These are phyloP conservation scores for Auxenochlorella pyrenoidosa DNA, from an alignment of 139 green algal genomes.

Conservation along the genomic window DNA sequence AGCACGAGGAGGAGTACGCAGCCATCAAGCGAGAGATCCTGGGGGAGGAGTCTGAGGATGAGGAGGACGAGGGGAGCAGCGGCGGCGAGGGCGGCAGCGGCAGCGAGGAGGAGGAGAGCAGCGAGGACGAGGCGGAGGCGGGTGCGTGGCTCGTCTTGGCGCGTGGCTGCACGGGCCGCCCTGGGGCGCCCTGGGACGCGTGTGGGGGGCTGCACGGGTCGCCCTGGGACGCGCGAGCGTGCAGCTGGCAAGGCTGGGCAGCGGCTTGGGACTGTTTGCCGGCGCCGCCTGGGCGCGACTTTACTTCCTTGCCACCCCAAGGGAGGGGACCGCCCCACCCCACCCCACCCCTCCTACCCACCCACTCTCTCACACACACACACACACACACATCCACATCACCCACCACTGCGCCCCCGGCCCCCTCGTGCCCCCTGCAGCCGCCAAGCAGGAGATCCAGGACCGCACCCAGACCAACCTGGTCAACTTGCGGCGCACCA, in stretches of 20 bases:
- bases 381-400: not conserved
- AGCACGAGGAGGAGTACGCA: conserved; percentile 84
- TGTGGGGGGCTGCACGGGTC: no score
- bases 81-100: conserved; percentile 27
- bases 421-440: not conserved
- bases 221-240: no score
- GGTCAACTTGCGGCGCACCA: conserved; percentile 97
- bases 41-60: conserved; percentile 58
- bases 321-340: no score
- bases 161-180: no score
- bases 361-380: not conserved
- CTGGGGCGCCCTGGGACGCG: no score
- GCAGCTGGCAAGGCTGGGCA: no score
- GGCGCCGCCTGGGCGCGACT: no score
- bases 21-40: conserved; percentile 72
- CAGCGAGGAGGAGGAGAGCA: conserved; percentile 54
- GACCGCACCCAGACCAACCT: conserved; percentile 91
- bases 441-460: conserved; percentile 46
- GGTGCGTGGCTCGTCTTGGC: conserved; percentile 16
- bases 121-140: conserved; percentile 58
- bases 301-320: no score
- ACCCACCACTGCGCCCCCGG: no score
- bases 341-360: not conserved
- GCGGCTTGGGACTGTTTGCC: no score
- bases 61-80: conserved; percentile 53